Percentiles rank a stretch among this genome's conserved stretches.
Evolutionary conservation across 345 rosid genomes (phyloP).

Genomic region (Erucastrum elatum): DNA sequence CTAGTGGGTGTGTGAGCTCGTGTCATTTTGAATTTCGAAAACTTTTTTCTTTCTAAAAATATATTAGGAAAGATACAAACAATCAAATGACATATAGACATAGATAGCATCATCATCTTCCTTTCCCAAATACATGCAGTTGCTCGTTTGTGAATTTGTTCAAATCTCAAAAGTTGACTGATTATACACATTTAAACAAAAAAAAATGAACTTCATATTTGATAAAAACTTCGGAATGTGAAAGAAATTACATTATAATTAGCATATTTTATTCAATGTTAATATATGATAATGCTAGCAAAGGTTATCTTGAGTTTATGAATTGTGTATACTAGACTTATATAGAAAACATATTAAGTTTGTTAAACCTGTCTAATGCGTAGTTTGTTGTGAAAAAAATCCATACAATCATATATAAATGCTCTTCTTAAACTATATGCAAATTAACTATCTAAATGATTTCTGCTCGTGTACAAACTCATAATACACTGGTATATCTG

Average conservation of each 20-base stretch:
- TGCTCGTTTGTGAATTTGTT: no score
- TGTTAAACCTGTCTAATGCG: background rate
- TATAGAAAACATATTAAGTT: background rate
- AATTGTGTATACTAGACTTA: background rate
- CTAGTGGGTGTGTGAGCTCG: conserved; percentile 40
- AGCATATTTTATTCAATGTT: background rate
- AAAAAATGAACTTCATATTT: no score
- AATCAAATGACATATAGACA: no score
- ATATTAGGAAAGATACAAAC: background rate
- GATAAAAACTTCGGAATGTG: no score
- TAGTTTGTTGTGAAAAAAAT: background rate
- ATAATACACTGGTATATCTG: background rate
- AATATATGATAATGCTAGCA: background rate
- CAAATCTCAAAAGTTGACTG: no score
- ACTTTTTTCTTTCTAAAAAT: background rate
- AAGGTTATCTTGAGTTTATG: background rate
- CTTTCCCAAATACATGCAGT: no score
- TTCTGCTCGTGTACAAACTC: background rate
- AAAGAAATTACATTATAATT: background rate
- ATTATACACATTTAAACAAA: no score
- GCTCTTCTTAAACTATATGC: no score
- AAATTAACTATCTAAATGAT: background rate
- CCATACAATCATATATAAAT: background rate
- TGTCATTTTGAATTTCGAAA: conserved; percentile 31
- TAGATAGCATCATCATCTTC: no score